phyloP scores from a whole-genome alignment of 192 early-diverging fungal genomes.

The Rhizoclosmatium sp. region DNA sequence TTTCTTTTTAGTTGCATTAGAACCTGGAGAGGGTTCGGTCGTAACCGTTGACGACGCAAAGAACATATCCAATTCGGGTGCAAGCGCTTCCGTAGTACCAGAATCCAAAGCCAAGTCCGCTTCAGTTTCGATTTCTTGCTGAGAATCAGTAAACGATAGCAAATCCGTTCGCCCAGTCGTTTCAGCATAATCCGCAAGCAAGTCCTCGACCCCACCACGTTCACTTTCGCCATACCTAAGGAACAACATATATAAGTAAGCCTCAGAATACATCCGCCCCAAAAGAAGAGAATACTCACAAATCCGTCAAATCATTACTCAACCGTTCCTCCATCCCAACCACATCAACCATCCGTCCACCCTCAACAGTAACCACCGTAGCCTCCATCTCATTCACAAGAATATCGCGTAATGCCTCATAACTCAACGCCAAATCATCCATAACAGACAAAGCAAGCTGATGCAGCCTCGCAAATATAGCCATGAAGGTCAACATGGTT shows the following conservation, averaged over 20 bases:
- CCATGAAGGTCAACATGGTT: not conserved
- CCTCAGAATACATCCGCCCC: no score
- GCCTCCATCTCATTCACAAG: not conserved
- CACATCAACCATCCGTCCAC: no score
- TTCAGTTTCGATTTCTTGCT: no score
- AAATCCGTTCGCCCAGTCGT: no score
- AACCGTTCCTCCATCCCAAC: not conserved
- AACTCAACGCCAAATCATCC: not conserved
- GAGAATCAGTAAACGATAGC: no score
- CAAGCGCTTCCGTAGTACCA: not conserved
- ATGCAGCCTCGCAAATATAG: not conserved
- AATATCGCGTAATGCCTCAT: not conserved
- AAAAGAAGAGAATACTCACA: not conserved
- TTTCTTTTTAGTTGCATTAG: not conserved
- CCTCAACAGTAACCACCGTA: no score
- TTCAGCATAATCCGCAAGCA: no score
- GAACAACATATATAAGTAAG: no score
- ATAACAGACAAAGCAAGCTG: not conserved
- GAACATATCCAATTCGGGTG: slow-evolving; percentile 1
- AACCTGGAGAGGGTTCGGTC: not conserved
- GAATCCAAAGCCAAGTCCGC: no score
- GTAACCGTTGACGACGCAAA: not conserved
- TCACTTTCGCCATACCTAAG: no score
- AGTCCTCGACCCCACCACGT: no score
- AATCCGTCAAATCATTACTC: not conserved